Evolutionary conservation across 2,329 filamentous ascomycete genomes (phyloP).

Genomic region (Claviceps fusiformis): DNA sequence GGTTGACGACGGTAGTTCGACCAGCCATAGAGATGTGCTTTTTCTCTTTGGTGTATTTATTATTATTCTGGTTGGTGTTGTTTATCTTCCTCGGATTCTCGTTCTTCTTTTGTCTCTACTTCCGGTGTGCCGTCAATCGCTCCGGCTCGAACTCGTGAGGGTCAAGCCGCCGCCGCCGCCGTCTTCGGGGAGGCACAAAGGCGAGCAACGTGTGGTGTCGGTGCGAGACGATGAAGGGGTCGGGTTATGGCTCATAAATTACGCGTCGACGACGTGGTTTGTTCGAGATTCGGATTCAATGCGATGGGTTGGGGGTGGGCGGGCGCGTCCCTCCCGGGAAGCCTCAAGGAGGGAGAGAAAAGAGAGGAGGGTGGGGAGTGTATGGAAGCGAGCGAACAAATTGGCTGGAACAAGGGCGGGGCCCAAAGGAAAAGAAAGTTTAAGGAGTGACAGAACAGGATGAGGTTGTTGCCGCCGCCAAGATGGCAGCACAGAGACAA

Average conservation of each 20-base stretch:
- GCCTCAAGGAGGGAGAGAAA: neutral
- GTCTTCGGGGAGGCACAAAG: neutral
- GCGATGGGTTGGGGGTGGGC: neutral
- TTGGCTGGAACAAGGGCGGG: neutral
- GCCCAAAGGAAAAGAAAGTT: neutral
- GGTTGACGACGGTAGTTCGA: neutral
- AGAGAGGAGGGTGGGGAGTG: too few species aligned
- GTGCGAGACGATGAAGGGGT: neutral
- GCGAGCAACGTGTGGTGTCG: neutral
- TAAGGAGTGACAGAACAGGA: neutral
- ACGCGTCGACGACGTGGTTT: neutral
- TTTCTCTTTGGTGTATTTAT: too few species aligned
- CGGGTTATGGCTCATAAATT: neutral
- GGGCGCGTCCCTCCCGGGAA: neutral
- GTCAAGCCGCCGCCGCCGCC: neutral
- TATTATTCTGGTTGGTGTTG: too few species aligned
- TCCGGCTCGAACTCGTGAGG: too few species aligned
- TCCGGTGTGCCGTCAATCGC: too few species aligned
- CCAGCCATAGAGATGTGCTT: slow-evolving; percentile 1
- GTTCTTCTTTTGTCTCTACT: neutral
- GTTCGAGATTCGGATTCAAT: neutral
- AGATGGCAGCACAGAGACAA: too few species aligned
- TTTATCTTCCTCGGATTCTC: neutral
- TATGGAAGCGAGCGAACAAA: neutral
- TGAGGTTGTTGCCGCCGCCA: too few species aligned